These are phyloP conservation scores for Neoboletus magnificus DNA, from an alignment of 768 basidiomycete genomes.

Conservation along the genomic window DNA sequence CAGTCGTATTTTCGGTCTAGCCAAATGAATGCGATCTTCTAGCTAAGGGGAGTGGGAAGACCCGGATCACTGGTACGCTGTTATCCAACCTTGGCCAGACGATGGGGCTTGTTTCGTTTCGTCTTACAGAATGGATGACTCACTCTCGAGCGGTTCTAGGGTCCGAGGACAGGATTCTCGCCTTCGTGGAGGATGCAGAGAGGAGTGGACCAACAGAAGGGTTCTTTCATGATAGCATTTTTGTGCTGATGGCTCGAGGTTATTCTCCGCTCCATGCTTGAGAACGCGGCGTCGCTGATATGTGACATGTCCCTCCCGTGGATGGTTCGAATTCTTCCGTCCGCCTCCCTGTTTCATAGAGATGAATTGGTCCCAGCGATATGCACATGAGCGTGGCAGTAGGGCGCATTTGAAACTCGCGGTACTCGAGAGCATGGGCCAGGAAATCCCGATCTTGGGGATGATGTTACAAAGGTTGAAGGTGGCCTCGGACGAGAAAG, in stretches of 20 bases:
- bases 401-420: constrained; percentile 9
- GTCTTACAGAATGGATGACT: neutral
- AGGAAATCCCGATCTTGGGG: constrained; percentile 3
- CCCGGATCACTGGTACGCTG: neutral
- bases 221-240: constrained; percentile 4
- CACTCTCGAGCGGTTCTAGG: neutral
- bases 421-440: neutral
- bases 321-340: constrained; percentile 13
- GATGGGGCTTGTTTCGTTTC: neutral
- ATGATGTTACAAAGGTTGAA: neutral
- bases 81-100: neutral
- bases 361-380: constrained; percentile 17
- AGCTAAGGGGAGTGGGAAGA: neutral
- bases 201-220: neutral
- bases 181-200: constrained; percentile 2
- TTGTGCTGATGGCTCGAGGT: constrained; percentile 1
- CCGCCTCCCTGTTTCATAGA: constrained; percentile 19
- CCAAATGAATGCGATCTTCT: neutral
- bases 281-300: constrained; percentile 7
- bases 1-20: constrained; percentile 1
- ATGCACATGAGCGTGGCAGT: constrained; percentile 1
- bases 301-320: constrained; percentile 5
- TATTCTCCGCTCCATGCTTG: neutral
- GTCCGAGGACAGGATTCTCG: constrained; percentile 2
- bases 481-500: neutral